Conservation (phyloP, 768 basidiomycete genomes). For the Pisolithus sp. region DNA sequence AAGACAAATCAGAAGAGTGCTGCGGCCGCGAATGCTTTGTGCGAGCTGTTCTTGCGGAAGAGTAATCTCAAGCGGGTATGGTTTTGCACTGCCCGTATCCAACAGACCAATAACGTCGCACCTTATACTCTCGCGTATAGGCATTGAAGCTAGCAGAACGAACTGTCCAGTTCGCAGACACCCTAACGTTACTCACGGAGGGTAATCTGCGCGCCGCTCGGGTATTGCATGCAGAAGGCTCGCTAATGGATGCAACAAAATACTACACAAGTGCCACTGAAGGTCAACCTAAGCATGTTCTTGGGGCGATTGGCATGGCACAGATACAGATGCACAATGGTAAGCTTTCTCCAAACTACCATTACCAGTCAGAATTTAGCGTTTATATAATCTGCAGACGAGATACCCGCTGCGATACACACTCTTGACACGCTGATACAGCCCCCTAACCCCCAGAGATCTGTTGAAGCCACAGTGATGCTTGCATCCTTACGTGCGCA, state of each 20-base stretch:
- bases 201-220: slow-evolving; percentile 81
- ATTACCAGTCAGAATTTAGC: not conserved
- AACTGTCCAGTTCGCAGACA: slow-evolving; percentile 91
- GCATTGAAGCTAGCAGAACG: slow-evolving; percentile 92
- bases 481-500: slow-evolving; percentile 85
- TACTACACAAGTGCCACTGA: slow-evolving; percentile 65
- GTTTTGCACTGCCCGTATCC: slow-evolving; percentile 8
- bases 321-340: slow-evolving; percentile 84
- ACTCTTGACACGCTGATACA: slow-evolving; percentile 75
- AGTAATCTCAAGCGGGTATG: slow-evolving; percentile 53
- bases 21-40: slow-evolving; percentile 77
- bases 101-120: not conserved
- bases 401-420: slow-evolving; percentile 79
- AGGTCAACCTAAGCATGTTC: slow-evolving; percentile 64
- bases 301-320: slow-evolving; percentile 80
- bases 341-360: slow-evolving; percentile 26
- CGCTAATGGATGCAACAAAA: slow-evolving; percentile 54
- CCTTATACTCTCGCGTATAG: slow-evolving; percentile 27
- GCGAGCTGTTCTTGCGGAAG: slow-evolving; percentile 72
- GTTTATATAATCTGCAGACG: slow-evolving; percentile 43
- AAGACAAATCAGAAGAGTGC: slow-evolving; percentile 67
- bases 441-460: slow-evolving; percentile 55
- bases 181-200: slow-evolving; percentile 75
- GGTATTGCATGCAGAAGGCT: slow-evolving; percentile 68
- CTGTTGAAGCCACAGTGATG: slow-evolving; percentile 80